phyloP scores from a whole-genome alignment of 805 yeast species.

The Ogataea ramenticola region DNA sequence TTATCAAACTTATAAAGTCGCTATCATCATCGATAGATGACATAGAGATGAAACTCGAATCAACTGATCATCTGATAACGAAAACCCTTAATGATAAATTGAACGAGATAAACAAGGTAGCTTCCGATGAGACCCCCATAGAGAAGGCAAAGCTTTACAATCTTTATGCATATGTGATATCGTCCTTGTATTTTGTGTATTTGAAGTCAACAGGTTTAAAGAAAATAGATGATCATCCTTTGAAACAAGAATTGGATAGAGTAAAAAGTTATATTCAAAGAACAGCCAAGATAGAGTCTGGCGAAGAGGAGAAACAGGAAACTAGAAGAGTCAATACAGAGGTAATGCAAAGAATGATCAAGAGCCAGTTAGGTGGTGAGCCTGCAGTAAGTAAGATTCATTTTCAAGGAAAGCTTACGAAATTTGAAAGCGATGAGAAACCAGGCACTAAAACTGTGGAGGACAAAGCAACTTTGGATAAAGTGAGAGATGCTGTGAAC shows the following conservation, averaged over 20 bases:
- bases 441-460: neutral
- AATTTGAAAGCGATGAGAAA: slow-evolving; percentile 22
- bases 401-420: slow-evolving; percentile 49
- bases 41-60: slow-evolving; percentile 28
- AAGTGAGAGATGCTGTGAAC: neutral
- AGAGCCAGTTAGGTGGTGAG: slow-evolving; percentile 14
- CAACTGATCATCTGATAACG: slow-evolving; percentile 21
- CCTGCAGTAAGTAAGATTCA: slow-evolving; percentile 49
- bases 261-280: slow-evolving; percentile 64
- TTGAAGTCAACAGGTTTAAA: slow-evolving; percentile 53
- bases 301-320: slow-evolving; percentile 17
- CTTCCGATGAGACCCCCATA: slow-evolving; percentile 9
- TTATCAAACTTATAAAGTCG: slow-evolving; percentile 31
- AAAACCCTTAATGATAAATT: slow-evolving; percentile 33
- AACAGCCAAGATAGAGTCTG: slow-evolving; percentile 34
- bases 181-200: slow-evolving; percentile 53
- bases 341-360: slow-evolving; percentile 37
- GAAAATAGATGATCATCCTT: slow-evolving; percentile 45
- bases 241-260: slow-evolving; percentile 59
- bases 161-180: slow-evolving; percentile 40
- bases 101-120: slow-evolving; percentile 3
- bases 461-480: neutral
- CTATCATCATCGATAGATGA: slow-evolving; percentile 30
- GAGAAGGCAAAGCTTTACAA: slow-evolving; percentile 28
- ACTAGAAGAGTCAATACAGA: slow-evolving; percentile 19